Conservation (phyloP, 441 rosid species). For the Biscutella laevigata region DNA sequence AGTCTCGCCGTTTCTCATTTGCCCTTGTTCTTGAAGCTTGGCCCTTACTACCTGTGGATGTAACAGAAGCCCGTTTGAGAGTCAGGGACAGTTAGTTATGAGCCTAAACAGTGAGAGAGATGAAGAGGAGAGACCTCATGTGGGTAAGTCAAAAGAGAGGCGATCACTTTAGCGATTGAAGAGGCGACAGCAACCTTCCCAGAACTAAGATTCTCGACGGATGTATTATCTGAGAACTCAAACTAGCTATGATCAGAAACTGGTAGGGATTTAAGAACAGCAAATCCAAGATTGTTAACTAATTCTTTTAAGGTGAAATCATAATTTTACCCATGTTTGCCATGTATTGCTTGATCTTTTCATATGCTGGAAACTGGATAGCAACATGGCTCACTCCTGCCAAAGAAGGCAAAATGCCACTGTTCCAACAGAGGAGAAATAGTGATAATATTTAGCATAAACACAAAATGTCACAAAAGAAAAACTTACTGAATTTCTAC, state of each 20-base stretch:
- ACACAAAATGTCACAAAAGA: neutral
- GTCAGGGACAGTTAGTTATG: neutral
- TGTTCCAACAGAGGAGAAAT: slow-evolving; percentile 36
- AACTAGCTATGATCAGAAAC: slow-evolving; percentile 27
- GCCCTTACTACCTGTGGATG: slow-evolving; percentile 77
- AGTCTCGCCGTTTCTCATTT: slow-evolving; percentile 34
- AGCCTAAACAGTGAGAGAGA: neutral
- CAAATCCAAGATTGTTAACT: neutral
- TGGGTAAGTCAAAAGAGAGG: slow-evolving; percentile 77
- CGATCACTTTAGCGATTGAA: slow-evolving; percentile 64
- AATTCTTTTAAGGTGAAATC: neutral
- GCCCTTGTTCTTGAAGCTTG: slow-evolving; percentile 97
- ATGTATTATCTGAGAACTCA: slow-evolving; percentile 46
- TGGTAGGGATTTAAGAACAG: neutral
- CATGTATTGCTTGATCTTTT: slow-evolving; percentile 65
- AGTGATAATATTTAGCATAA: too few relatives aligned
- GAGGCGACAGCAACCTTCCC: slow-evolving; percentile 70
- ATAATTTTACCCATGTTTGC: slow-evolving; percentile 56
- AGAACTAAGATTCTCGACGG: slow-evolving; percentile 48
- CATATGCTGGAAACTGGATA: slow-evolving; percentile 89
- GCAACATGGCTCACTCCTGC: slow-evolving; percentile 92
- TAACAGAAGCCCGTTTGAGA: neutral
- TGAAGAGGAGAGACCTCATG: slow-evolving; percentile 55
- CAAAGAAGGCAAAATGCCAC: slow-evolving; percentile 85
- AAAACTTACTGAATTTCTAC: neutral